Percentiles rank a stretch among this genome's conserved stretches.
Evolutionary conservation across 495 filamentous ascomycete species (phyloP).

Genomic region (Apodospora peruviana): DNA sequence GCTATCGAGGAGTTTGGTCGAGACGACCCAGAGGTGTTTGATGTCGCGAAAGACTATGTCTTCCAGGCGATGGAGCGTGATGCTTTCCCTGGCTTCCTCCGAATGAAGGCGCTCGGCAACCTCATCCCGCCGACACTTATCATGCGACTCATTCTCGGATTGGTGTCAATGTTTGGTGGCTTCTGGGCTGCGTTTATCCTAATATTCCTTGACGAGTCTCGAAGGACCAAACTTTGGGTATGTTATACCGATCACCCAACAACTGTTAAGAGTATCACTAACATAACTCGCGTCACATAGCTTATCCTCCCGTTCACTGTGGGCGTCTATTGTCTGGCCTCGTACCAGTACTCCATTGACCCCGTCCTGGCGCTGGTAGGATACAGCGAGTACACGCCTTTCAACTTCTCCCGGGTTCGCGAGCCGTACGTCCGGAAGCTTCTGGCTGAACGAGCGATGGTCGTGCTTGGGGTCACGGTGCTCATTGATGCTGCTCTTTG

Average conservation of each 20-base stretch:
- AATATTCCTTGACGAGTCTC: constrained; percentile 78
- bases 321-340: constrained; percentile 78
- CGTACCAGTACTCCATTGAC: constrained; percentile 91
- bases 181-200: constrained; percentile 93
- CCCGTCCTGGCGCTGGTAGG: constrained; percentile 85
- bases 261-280: constrained; percentile 11
- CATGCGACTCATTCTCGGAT: constrained; percentile 75
- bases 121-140: constrained; percentile 83
- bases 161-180: constrained; percentile 79
- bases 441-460: constrained; percentile 71
- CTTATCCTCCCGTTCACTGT: constrained; percentile 90
- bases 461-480: constrained; percentile 66
- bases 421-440: constrained; percentile 86
- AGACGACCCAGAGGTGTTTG: constrained; percentile 96
- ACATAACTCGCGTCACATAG: constrained; percentile 36
- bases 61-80: constrained; percentile 99
- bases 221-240: constrained; percentile 77
- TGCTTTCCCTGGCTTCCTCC: constrained; percentile 93
- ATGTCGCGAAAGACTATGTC: constrained; percentile 95
- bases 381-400: constrained; percentile 90
- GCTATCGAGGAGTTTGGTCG: constrained; percentile 82
- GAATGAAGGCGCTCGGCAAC: constrained; percentile 91
- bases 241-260: constrained; percentile 19
- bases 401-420: constrained; percentile 76
- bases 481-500: constrained; percentile 71